phyloP scores from a whole-genome alignment of 345 rosid species.

The Eucalyptus sp. region DNA sequence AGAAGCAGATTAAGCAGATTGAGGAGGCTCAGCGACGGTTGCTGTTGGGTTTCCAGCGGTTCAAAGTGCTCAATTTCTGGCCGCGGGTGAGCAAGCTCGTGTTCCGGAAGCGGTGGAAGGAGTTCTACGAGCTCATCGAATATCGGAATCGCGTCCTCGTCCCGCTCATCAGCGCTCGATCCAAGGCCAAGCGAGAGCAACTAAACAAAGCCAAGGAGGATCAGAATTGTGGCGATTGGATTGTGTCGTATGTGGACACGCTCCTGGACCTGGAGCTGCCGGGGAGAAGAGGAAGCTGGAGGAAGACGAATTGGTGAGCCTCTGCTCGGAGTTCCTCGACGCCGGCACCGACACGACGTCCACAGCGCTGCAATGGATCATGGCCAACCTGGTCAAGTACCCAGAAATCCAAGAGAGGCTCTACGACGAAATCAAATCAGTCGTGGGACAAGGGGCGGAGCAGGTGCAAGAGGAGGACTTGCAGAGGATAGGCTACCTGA shows the following conservation, averaged over 20 bases:
- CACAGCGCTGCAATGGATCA: slow-evolving; percentile 2
- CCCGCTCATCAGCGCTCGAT: neutral
- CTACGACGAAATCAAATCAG: neutral
- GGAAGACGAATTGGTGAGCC: neutral
- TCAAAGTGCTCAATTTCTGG: neutral
- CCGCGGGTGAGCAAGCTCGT: neutral
- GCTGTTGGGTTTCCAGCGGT: neutral
- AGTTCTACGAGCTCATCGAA: neutral
- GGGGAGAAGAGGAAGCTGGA: neutral
- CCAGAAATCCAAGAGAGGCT: neutral
- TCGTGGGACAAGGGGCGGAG: neutral
- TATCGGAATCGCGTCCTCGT: neutral
- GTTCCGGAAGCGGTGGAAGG: neutral
- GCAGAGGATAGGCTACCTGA: neutral
- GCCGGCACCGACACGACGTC: slow-evolving; percentile 5
- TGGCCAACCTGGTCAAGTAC: slow-evolving; percentile 4
- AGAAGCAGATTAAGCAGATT: neutral
- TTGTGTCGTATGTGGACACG: neutral
- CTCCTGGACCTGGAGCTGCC: neutral
- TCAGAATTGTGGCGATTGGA: neutral
- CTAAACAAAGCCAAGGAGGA: neutral
- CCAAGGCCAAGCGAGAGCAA: neutral
- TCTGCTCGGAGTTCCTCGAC: neutral
- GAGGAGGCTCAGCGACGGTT: neutral
- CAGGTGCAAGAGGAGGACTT: neutral